These are phyloP conservation scores for Phytomonas sp. DNA, from an alignment of 208 protist species.

Conservation along the genomic window DNA sequence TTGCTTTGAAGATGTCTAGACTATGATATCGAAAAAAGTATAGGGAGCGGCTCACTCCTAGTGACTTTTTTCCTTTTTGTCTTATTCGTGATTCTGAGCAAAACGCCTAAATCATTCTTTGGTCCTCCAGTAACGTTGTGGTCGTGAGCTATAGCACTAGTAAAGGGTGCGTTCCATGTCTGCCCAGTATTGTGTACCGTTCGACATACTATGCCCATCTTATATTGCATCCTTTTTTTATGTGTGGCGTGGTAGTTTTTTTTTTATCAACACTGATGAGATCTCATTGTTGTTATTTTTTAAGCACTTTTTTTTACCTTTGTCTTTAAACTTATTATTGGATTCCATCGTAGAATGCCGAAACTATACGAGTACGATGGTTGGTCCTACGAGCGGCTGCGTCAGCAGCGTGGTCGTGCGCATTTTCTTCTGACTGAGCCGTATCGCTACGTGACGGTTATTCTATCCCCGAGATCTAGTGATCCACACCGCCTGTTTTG, in stretches of 20 bases:
- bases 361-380: slow-evolving; percentile 60
- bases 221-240: not conserved
- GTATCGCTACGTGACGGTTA: slow-evolving; percentile 73
- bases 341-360: slow-evolving; percentile 16
- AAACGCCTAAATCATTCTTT: too few relatives aligned
- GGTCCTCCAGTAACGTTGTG: too few relatives aligned
- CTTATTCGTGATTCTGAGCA: too few relatives aligned
- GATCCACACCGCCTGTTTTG: slow-evolving; percentile 37
- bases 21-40: not conserved
- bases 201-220: not conserved
- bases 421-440: slow-evolving; percentile 81
- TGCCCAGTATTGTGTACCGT: not conserved
- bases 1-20: not conserved
- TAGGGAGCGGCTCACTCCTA: too few relatives aligned
- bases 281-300: slow-evolving; percentile 2
- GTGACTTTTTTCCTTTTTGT: too few relatives aligned
- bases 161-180: not conserved
- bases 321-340: not conserved
- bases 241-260: too few relatives aligned
- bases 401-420: slow-evolving; percentile 56
- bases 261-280: too few relatives aligned
- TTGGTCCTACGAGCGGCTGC: slow-evolving; percentile 69
- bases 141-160: too few relatives aligned
- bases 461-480: slow-evolving; percentile 25
- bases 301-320: slow-evolving; percentile 6